A percentile compares a stretch with the other conserved stretches of the same genome.
These are phyloP conservation scores for Yamadazyma olivae DNA, from an alignment of 805 yeast genomes.

Conservation along the genomic window DNA sequence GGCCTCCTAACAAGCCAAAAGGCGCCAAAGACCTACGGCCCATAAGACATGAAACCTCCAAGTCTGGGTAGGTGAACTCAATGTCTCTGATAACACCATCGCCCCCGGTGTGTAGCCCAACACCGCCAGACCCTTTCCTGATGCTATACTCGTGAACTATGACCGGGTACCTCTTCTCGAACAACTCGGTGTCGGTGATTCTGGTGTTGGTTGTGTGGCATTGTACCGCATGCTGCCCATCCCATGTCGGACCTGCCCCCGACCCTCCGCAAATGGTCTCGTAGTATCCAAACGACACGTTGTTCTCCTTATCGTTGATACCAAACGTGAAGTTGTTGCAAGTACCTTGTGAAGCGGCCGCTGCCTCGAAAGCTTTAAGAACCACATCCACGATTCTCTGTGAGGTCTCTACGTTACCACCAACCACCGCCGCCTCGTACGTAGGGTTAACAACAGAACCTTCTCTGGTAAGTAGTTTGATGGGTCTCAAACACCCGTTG, in stretches of 20 bases:
- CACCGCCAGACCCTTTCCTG: conserved; percentile 76
- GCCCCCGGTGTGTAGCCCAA: conserved; percentile 73
- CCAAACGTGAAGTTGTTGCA: conserved; percentile 95
- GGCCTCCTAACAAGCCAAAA: conserved; percentile 83
- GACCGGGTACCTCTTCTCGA: conserved; percentile 87
- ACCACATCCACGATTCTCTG: conserved; percentile 91
- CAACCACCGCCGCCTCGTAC: conserved; percentile 85
- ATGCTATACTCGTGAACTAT: conserved; percentile 68
- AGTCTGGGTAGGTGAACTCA: conserved; percentile 52
- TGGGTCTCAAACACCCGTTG: conserved; percentile 87
- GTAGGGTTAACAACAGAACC: conserved; percentile 61
- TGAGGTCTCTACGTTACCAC: conserved; percentile 90
- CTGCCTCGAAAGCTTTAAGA: conserved; percentile 78
- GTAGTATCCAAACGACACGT: conserved; percentile 80
- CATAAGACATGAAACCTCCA: conserved; percentile 73
- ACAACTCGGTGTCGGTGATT: conserved; percentile 86
- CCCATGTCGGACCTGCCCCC: conserved; percentile 86
- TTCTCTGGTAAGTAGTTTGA: conserved; percentile 48
- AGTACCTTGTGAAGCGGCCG: conserved; percentile 96
- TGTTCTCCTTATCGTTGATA: conserved; percentile 53
- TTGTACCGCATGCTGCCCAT: conserved; percentile 87
- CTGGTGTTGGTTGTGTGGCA: conserved; percentile 93
- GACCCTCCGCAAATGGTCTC: conserved; percentile 96
- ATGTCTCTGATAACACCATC: conserved; percentile 84
- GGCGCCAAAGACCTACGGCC: conserved; percentile 87